Evolutionary conservation across 2,329 filamentous ascomycete species (phyloP), one percentile per base, ranked within the genome.

Genomic region (Paramyrothecium roridum): DNA sequence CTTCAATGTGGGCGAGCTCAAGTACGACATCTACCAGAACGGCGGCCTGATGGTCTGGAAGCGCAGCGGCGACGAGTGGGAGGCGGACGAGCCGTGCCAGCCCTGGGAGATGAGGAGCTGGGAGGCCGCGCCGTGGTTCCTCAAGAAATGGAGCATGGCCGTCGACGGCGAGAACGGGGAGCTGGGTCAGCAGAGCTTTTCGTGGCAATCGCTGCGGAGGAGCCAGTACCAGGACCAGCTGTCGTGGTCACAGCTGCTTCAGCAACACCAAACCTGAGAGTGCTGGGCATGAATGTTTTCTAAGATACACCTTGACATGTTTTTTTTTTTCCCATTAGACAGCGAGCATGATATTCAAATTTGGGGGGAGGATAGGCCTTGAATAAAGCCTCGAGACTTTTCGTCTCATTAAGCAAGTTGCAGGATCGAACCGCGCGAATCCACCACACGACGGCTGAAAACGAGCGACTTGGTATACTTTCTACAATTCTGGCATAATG

Each of bases 71-170:
- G 47, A 11, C 30, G 30, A 8, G 51, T 19, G 3, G 37, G 12
- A 34, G 50, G 33, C 10, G 26, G 12, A 48, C 2, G 52, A 57
- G 2, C 48, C 23, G 0, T 66, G 62, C 22, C 61, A 59, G 2
- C 66, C 66, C 1, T 68, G 66, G 66, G 63, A 67, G 2, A 61
- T 62, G 59, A 59, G 55, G 43, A 62, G 63, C 2, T 68, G 66
- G 66, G 63, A 67, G 22, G 66, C 64, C n/a, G 54, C 59, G 2
- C 61, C 62, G 2, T 68, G 66, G 66, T 68, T 68, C 23, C 19
- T 68, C 10, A 48, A 57, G 8, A 67, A 67, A 33, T 67, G 65
- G 65, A 58, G 59, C 12, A 47, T 61, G 40, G 54, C 61, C 19
- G 49, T 63, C 10, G 65, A 60, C 8, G 58, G 52, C 1, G 58